These are phyloP conservation scores for Melaleuca quinquenervia DNA, from an alignment of 345 rosid genomes.

Conservation along the genomic window DNA sequence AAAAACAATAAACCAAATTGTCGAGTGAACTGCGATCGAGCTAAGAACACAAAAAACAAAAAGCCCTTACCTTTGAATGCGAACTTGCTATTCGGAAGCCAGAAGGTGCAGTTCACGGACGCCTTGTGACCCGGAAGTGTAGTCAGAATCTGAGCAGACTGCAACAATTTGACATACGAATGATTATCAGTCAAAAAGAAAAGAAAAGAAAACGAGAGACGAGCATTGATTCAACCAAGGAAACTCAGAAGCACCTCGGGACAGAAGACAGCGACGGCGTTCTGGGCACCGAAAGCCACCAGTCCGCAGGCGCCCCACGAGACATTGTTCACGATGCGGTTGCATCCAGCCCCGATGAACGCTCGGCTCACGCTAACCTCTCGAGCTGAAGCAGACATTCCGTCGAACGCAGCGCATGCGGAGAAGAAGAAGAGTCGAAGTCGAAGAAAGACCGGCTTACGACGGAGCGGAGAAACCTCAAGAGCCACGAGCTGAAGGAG, in stretches of 20 bases:
- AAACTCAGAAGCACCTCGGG: constrained; percentile 35
- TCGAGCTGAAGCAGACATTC: neutral
- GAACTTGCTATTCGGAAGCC: constrained; percentile 74
- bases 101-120: constrained; percentile 75
- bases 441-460: neutral
- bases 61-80: constrained; percentile 53
- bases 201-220: neutral
- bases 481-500: neutral
- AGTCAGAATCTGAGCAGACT: constrained; percentile 76
- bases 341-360: constrained; percentile 93
- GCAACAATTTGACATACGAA: neutral
- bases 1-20: neutral
- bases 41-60: neutral
- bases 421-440: neutral
- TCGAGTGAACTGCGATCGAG: neutral
- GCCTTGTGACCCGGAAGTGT: constrained; percentile 87
- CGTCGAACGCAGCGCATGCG: neutral
- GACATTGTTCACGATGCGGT: constrained; percentile 73
- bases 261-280: constrained; percentile 71
- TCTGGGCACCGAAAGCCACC: constrained; percentile 78
- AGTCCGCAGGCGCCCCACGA: constrained; percentile 87
- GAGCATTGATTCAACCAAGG: neutral
- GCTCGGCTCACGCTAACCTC: constrained; percentile 40
- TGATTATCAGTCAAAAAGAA: neutral
- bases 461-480: neutral